Percentiles rank a stretch among this genome's conserved stretches.
Evolutionary conservation across 352 stramenopile genomes (phyloP).

Genomic region (Globisporangium nodosum): DNA sequence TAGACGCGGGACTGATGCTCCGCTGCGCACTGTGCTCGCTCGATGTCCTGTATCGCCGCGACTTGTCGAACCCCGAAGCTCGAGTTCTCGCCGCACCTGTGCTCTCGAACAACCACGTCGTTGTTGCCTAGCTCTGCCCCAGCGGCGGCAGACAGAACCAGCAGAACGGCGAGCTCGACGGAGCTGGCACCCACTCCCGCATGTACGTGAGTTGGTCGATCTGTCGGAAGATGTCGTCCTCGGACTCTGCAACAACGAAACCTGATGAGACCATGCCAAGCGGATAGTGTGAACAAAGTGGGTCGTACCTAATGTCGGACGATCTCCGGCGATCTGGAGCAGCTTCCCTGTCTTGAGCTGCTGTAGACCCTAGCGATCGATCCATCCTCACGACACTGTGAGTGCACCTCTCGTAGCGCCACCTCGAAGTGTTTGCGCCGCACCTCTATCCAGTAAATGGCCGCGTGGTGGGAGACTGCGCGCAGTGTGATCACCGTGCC

Average conservation of each 20-base stretch:
- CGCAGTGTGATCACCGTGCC: conserved; percentile 58
- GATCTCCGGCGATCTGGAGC: conserved; percentile 38
- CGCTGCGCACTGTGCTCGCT: too few relatives aligned
- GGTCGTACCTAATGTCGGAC: conserved; percentile 35
- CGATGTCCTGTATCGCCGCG: too few relatives aligned
- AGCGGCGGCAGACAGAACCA: conserved; percentile 17
- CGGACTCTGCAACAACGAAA: conserved; percentile 36
- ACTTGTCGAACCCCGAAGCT: too few relatives aligned
- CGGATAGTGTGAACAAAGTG: not conserved
- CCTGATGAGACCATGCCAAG: not conserved
- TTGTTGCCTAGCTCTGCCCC: not conserved
- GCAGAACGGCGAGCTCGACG: conserved; percentile 28
- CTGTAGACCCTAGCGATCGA: conserved; percentile 32
- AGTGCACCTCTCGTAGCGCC: not conserved
- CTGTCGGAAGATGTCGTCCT: conserved; percentile 70
- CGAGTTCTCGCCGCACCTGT: not conserved
- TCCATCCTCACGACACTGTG: not conserved
- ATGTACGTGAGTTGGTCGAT: conserved; percentile 57
- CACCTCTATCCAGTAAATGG: conserved; percentile 68
- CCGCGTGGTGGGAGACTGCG: conserved; percentile 57
- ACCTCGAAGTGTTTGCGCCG: not conserved
- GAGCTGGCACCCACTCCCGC: conserved; percentile 43
- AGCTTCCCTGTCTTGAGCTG: conserved; percentile 40
- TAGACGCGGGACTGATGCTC: too few relatives aligned
- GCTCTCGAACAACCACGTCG: not conserved